Base-by-base conservation (phyloP, 225 moss, liverwort and hornwort genomes). In the Anthoceros angustus region DNA sequence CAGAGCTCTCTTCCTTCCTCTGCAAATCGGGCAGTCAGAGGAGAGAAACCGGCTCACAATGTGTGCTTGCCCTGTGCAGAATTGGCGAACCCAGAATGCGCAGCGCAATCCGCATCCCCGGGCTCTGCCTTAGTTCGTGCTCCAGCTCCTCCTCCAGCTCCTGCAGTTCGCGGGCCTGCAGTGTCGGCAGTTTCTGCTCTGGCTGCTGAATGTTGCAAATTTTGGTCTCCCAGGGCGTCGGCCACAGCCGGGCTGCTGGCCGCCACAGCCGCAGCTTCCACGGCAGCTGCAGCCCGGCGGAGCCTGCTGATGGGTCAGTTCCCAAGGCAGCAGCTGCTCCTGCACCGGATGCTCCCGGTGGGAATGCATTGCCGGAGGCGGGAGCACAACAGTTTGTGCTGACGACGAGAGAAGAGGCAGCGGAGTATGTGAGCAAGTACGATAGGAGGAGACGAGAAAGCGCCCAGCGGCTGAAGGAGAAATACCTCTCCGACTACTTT, bases 361-460 rank as follows among this genome's bases (percentile, higher is more conserved):
- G 55, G 23, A 55, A 55, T 15, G n/a, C 5, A 55, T 55, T 18
- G 55, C 0, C 23, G 23, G 18, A 55, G n/a, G 55, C 23, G 8
- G 16, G 55, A 55, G 23, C n/a, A 55, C 8, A 9, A 55, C 55
- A 0, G 55, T 16, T 46, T 11, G n/a, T 55, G 55, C 7, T 5
- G 23, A 55, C n/a, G 23, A 55, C 55, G 4, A 55, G 55, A 20
- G 55, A 55, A 23, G 55, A 55, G 55, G 55, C 55, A 55, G 55
- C 55, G 14, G 55, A 55, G 55, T 55, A 55, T 23, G 55, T 55
- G 6, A 15, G n/a, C 55, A 55, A 55, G 55, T 55, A 55, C n/a
- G 14, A 23, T 8, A 55, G n/a, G 55, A 7, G 18, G 55, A 55
- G 55, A 23, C 23, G 23, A 18, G n/a, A 55, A 23, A 18, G 55